These are phyloP conservation scores for Backusella westeae DNA, from an alignment of 192 early-diverging fungal species.

Conservation along the genomic window DNA sequence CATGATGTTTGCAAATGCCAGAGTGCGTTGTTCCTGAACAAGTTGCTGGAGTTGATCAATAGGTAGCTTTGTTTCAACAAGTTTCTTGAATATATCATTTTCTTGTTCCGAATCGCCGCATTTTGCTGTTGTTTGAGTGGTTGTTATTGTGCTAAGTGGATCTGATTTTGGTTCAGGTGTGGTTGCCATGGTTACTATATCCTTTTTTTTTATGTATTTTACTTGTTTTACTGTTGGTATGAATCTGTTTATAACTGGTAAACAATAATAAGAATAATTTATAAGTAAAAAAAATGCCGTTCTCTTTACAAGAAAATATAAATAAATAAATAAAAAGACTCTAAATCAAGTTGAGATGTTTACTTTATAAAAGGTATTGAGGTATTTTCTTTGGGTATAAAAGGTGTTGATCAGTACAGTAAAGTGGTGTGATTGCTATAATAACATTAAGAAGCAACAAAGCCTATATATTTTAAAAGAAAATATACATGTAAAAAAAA, in stretches of 20 bases:
- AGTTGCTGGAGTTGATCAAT: not conserved
- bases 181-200: not conserved
- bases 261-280: not conserved
- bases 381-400: not conserved
- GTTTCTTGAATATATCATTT: not conserved
- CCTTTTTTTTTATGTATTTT: not conserved
- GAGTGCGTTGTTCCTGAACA: not conserved
- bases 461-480: too few species aligned
- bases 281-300: not conserved
- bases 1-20: not conserved
- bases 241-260: not conserved
- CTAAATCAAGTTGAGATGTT: not conserved
- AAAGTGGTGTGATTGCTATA: not conserved
- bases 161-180: not conserved
- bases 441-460: too few species aligned
- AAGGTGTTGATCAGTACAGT: not conserved
- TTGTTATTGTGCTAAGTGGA: constrained; percentile 12
- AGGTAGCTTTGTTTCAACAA: not conserved
- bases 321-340: not conserved
- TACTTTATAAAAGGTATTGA: constrained; percentile 3
- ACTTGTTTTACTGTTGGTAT: not conserved
- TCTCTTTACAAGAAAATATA: not conserved
- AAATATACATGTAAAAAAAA: too few species aligned
- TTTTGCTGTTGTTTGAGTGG: constrained; percentile 8
- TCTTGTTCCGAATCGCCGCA: not conserved